phyloP scores from a whole-genome alignment of 2,329 filamentous ascomycete genomes.

The Grosmannia huntii region DNA sequence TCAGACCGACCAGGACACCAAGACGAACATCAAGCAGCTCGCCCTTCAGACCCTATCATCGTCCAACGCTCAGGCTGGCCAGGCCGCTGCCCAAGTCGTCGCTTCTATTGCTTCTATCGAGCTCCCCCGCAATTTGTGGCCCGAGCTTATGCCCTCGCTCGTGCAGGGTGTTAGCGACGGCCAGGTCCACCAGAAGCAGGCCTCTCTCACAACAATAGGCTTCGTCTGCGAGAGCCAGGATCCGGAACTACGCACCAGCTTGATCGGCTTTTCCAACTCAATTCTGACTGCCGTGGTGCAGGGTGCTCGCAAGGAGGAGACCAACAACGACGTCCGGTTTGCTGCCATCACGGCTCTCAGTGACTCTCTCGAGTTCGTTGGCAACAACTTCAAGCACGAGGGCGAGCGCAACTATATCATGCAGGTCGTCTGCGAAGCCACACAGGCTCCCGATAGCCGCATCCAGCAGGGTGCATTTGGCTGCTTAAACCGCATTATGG shows the following conservation, averaged over 20 bases:
- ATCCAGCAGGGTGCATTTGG: constrained; percentile 96
- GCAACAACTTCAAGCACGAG: constrained; percentile 98
- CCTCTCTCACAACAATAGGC: constrained; percentile 89
- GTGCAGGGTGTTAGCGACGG: constrained; percentile 90
- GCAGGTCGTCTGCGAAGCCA: constrained; percentile 99
- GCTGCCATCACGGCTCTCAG: constrained; percentile 89
- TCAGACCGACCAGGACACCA: constrained; percentile 68
- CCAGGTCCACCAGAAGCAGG: constrained; percentile 79
- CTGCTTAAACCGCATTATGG: constrained; percentile 97
- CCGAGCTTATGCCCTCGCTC: constrained; percentile 74
- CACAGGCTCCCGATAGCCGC: constrained; percentile 77
- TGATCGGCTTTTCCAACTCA: constrained; percentile 84
- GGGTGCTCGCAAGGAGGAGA: constrained; percentile 91
- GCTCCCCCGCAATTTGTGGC: constrained; percentile 85
- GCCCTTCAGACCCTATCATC: constrained; percentile 81
- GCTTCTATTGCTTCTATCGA: constrained; percentile 91
- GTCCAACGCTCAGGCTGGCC: constrained; percentile 67
- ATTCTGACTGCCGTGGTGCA: constrained; percentile 97
- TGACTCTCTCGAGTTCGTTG: constrained; percentile 94
- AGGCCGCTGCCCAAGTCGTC: constrained; percentile 87
- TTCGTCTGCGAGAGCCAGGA: constrained; percentile 98
- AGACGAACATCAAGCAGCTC: constrained; percentile 76
- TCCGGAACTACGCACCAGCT: constrained; percentile 64
- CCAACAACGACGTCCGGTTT: constrained; percentile 78
- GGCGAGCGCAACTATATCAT: constrained; percentile 99